Evolutionary conservation across 2,329 filamentous ascomycete genomes (phyloP), one percentile per base, ranked within the genome.

Genomic region (Teratosphaeria destructans): DNA sequence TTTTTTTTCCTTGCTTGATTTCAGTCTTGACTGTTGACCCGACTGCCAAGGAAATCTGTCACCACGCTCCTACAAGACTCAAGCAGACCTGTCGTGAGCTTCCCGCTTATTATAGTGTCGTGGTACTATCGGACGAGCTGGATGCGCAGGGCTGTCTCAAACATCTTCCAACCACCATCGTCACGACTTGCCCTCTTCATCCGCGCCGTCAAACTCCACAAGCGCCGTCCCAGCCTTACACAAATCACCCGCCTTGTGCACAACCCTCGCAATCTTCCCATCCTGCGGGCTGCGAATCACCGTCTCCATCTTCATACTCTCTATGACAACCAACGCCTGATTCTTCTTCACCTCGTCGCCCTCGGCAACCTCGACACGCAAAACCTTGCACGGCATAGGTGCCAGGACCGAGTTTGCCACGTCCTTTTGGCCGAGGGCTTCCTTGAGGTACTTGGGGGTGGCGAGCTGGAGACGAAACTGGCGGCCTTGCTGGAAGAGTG

Each of bases 361-460:
- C 66, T 90, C 90, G 32, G 81, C 76, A 0, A 96, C 90, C 73
- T 96, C 89, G 55, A 96, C 94, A 65, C 90, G 85, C 62, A 99
- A 77, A 29, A 99, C 87, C 77, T 97, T 97, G 76, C 94, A 97
- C 1, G 94, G 94, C 94, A 99, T 99, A 0, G 94, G 94, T 26
- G 94, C 90, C 27, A 89, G 81, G 1, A 97, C 90, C 57, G 88
- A 94, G 61, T 93, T 92, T 6, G 85, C 81, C 0, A 82, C 82
- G 69, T 95, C 90, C 72, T 90, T 92, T 63, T 89, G 77, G 0
- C 93, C 92, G 7, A 96, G 79, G 0, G 90, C 91, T 75, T 95
- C 93, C 67, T 91, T 89, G 60, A 88, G 87, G 91, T 92, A 99
- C 53, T 79, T 79, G 0, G 93, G 91, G 53, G 78, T 73, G 0